These are phyloP conservation scores for Podila epigama DNA, from an alignment of 192 early-diverging fungal species.

Conservation along the genomic window DNA sequence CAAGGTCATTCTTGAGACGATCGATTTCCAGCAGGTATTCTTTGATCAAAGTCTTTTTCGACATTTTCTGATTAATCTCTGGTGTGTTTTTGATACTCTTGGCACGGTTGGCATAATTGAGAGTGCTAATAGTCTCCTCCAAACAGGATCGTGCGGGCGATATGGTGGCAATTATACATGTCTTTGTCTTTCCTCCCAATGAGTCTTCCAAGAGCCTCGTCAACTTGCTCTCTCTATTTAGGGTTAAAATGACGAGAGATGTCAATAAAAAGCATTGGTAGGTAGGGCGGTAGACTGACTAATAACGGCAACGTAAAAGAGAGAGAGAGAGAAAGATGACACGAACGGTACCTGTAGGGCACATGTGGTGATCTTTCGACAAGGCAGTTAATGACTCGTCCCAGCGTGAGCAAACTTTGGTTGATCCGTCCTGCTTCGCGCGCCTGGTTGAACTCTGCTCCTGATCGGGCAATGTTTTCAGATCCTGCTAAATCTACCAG, in stretches of 20 bases:
- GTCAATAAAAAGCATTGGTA: neutral
- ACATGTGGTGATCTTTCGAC: conserved; percentile 68
- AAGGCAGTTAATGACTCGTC: conserved; percentile 74
- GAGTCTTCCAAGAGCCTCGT: conserved; percentile 93
- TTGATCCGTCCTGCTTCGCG: conserved; percentile 94
- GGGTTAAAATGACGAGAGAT: neutral
- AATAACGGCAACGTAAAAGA: neutral
- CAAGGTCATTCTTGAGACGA: conserved; percentile 78
- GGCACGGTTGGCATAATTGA: conserved; percentile 82
- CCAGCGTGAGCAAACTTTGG: conserved; percentile 75
- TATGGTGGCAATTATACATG: conserved; percentile 95
- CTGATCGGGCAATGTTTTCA: conserved; percentile 91
- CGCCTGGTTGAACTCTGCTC: conserved; percentile 82
- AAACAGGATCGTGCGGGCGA: conserved; percentile 73
- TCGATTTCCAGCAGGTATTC: conserved; percentile 85
- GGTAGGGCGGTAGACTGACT: neutral
- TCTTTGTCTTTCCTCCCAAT: conserved; percentile 87
- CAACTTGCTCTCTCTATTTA: conserved; percentile 80
- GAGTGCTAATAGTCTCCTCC: conserved; percentile 77
- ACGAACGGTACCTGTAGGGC: conserved; percentile 76
- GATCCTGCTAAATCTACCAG: conserved; percentile 96
- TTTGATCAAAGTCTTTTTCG: conserved; percentile 81
- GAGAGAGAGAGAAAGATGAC: neutral
- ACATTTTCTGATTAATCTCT: conserved; percentile 79
- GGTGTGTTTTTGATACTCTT: conserved; percentile 83